Evolutionary conservation across 108 stramenopile genomes (phyloP), one percentile per base, ranked within the genome.

Genomic region (Nitzschia palea): DNA sequence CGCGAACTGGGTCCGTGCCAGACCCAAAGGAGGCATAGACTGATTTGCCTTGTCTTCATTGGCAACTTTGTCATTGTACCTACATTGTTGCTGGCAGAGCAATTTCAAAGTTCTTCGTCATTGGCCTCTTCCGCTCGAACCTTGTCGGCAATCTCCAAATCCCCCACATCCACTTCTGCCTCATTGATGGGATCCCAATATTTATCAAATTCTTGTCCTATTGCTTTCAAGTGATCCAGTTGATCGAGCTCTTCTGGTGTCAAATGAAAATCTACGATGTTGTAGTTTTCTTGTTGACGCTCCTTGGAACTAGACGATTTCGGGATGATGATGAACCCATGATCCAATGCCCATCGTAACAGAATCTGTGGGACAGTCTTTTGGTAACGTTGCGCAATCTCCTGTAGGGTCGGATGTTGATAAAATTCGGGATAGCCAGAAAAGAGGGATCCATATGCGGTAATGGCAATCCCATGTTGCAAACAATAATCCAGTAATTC

Each of bases 271-370:
- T 90, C 88, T 37, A 82, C 76, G 33, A 93, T 80, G 27, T 78
- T 32, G 1, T 59, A 66, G 78, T 95, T 95, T 65, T 87, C 90
- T 12, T 47, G 53, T 60, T 93, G 88, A 22, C 90, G 81, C 26
- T 70, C 75, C 44, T 68, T 58, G 45, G 59, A 60, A 43, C 59
- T 80, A 17, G 79, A 74, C 2, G 80, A 81, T 74, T 89, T 89
- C 33, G 91, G 86, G 47, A 93, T 82, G 23, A 87, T 66, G 9
- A 62, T 74, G 58, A 68, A 74, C 44, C 77, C 73, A 47, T 77
- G 65, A 43, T 78, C 64, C 43, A 87, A 26, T 3, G 79, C 86
- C 91, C 88, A 93, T 31, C 74, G 71, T 34, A 93, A 64, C 48
- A 86, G 57, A 15, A 86, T 60, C 57, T 89, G 87, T 15, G 80